Evolutionary conservation across 148 eudicot genomes (phyloP).

Genomic region (Pharnaceum exiguum): DNA sequence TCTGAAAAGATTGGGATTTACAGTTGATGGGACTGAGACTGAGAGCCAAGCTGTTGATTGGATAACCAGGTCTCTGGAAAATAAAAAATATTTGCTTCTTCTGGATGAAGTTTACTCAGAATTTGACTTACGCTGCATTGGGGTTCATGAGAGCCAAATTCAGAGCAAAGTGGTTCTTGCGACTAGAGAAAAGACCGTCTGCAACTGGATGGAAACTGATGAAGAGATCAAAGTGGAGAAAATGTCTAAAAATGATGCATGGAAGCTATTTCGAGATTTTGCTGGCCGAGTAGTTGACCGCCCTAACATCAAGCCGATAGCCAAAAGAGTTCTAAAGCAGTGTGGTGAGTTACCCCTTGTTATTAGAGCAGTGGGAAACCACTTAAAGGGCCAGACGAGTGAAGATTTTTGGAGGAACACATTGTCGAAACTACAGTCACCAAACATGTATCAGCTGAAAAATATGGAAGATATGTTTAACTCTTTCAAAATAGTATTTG

Average conservation of each 20-base stretch:
- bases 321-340: slow-evolving; percentile 19
- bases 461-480: slow-evolving; percentile 8
- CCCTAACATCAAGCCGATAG: slow-evolving; percentile 13
- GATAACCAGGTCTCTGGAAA: slow-evolving; percentile 16
- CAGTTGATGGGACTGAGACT: neutral
- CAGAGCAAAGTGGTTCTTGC: slow-evolving; percentile 29
- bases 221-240: slow-evolving; percentile 19
- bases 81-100: slow-evolving; percentile 22
- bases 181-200: slow-evolving; percentile 2
- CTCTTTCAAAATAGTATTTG: slow-evolving; percentile 8
- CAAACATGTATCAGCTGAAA: slow-evolving; percentile 9
- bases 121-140: slow-evolving; percentile 14
- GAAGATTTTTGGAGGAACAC: slow-evolving; percentile 20
- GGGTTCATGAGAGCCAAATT: slow-evolving; percentile 14
- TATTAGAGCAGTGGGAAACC: slow-evolving; percentile 16
- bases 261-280: slow-evolving; percentile 13
- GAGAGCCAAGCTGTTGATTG: neutral
- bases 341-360: slow-evolving; percentile 26
- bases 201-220: slow-evolving; percentile 12
- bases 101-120: slow-evolving; percentile 20
- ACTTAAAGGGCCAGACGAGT: slow-evolving; percentile 5
- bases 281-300: slow-evolving; percentile 16
- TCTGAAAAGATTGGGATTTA: slow-evolving; percentile 11
- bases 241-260: slow-evolving; percentile 21
- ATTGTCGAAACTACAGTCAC: slow-evolving; percentile 11